A percentile compares a stretch with the other conserved stretches of the same genome.
These are phyloP conservation scores for Dunaliella primolecta DNA, from an alignment of 139 green algal genomes.

Conservation along the genomic window DNA sequence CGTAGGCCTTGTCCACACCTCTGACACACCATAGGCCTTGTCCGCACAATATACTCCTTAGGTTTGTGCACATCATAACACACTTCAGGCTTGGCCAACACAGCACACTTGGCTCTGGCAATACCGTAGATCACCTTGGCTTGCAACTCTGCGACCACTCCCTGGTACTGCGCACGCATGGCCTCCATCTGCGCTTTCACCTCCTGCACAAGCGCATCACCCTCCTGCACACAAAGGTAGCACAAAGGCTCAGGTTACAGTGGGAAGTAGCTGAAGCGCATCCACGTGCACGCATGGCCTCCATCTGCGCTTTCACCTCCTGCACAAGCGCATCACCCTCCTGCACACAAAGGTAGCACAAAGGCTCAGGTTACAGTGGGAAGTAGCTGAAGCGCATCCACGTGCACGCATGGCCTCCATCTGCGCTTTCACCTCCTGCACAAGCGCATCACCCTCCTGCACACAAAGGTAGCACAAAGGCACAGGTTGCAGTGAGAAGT, in stretches of 20 bases:
- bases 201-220: conserved; percentile 44
- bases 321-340: neutral
- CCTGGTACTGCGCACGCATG: conserved; percentile 6
- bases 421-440: conserved; percentile 42
- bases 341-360: conserved; percentile 9
- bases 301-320: neutral
- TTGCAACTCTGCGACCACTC: conserved; percentile 33
- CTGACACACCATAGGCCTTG: no score
- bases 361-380: neutral
- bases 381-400: no score
- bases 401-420: conserved; percentile 43
- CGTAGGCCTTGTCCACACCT: no score
- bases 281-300: no score
- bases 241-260: neutral
- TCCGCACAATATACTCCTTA: no score
- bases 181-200: conserved; percentile 52
- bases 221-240: conserved; percentile 30
- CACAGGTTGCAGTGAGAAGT: neutral
- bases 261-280: conserved; percentile 10
- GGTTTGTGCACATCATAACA: no score
- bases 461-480: conserved; percentile 3
- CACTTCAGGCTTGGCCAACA: no score
- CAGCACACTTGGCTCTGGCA: no score
- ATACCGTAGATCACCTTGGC: no score
- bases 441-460: conserved; percentile 45